phyloP scores from a whole-genome alignment of 495 filamentous ascomycete species.

The Tuber microsphaerosporum region DNA sequence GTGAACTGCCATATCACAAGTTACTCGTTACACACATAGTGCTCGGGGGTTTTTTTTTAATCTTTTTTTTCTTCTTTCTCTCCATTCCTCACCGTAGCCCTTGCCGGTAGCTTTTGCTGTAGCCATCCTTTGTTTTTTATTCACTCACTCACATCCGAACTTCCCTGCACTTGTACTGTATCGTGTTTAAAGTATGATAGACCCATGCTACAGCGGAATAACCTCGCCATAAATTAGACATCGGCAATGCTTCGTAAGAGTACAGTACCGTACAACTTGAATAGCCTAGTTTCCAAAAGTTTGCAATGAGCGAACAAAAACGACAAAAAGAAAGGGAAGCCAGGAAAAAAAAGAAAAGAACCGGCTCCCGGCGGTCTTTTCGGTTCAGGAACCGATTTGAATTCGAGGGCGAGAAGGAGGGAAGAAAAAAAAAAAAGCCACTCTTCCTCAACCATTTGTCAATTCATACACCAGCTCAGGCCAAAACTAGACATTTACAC shows the following conservation, averaged over 20 bases:
- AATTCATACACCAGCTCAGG: not conserved
- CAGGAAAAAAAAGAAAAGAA: not conserved
- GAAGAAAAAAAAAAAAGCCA: not conserved
- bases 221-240: not conserved
- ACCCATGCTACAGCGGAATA: not conserved
- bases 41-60: not conserved
- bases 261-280: not conserved
- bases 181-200: conserved; percentile 1
- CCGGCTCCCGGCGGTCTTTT: conserved; percentile 26
- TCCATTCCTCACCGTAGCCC: not conserved
- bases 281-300: no score
- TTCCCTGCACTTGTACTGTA: not conserved
- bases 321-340: not conserved
- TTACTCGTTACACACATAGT: not conserved
- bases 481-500: not conserved
- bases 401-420: not conserved
- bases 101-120: not conserved
- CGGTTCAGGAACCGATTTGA: conserved; percentile 29
- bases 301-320: not conserved
- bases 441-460: not conserved
- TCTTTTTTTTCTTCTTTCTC: not conserved
- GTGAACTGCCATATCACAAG: not conserved
- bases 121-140: not conserved
- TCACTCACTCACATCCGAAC: not conserved
- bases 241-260: not conserved